phyloP scores from a whole-genome alignment of 768 basidiomycete genomes.

The Phanerodontia chrysosporium region DNA sequence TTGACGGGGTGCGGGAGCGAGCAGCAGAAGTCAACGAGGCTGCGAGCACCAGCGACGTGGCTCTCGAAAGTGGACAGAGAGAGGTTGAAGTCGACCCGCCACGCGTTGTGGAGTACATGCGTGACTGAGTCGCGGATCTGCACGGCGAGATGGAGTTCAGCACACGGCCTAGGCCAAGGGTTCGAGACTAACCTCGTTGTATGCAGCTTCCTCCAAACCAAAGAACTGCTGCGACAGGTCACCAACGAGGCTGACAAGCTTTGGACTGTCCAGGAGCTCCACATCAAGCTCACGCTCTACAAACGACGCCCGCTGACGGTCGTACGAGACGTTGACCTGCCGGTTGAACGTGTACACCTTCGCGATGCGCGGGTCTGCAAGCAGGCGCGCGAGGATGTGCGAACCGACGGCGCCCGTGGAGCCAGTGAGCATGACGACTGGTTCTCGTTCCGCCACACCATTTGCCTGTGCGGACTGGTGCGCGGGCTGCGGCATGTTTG shows the following conservation, averaged over 20 bases:
- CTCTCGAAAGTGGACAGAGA: constrained; percentile 34
- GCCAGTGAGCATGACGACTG: constrained; percentile 28
- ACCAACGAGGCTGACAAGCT: constrained; percentile 3
- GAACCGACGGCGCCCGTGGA: constrained; percentile 29
- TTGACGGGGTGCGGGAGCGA: not conserved
- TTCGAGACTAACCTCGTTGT: not conserved
- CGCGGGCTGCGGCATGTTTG: constrained; percentile 5
- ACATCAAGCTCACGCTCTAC: constrained; percentile 6
- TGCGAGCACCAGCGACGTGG: constrained; percentile 29
- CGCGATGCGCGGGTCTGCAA: constrained; percentile 1
- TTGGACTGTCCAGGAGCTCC: constrained; percentile 1
- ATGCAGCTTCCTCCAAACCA: not conserved
- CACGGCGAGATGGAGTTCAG: not conserved
- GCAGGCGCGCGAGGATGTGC: constrained; percentile 19
- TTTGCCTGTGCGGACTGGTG: not conserved
- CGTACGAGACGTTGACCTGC: not conserved
- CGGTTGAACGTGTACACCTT: constrained; percentile 15
- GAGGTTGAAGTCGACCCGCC: constrained; percentile 40
- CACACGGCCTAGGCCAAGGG: not conserved
- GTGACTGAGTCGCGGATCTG: constrained; percentile 18
- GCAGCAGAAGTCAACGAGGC: constrained; percentile 29
- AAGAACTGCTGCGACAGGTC: constrained; percentile 3
- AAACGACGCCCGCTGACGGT: constrained; percentile 7
- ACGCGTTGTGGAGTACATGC: constrained; percentile 34
- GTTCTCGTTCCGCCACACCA: not conserved